Evolutionary conservation across 2,329 filamentous ascomycete species (phyloP).

Genomic region (Nemania sp.): DNA sequence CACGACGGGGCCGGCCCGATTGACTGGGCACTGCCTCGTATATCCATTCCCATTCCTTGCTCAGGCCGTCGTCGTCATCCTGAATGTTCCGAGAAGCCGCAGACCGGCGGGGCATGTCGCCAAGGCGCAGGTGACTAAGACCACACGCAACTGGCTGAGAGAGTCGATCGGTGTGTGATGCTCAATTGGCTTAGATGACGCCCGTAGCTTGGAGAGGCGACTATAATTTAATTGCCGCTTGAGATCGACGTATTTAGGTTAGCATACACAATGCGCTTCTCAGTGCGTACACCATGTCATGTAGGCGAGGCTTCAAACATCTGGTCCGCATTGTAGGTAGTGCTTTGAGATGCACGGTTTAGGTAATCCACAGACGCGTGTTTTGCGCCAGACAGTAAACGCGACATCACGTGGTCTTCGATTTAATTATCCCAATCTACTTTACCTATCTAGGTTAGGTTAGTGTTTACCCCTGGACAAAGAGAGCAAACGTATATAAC

Average conservation of each 20-base stretch:
- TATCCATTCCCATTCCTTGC: constrained; percentile 79
- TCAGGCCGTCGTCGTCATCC: constrained; percentile 89
- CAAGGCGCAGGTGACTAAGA: neutral
- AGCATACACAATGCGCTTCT: too few species aligned
- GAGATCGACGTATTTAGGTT: too few species aligned
- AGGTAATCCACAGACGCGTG: constrained; percentile 11
- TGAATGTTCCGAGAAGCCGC: constrained; percentile 67
- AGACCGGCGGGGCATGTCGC: constrained; percentile 23
- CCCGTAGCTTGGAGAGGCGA: neutral
- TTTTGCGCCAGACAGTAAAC: constrained; percentile 4
- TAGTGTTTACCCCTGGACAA: too few species aligned
- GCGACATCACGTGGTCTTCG: constrained; percentile 22
- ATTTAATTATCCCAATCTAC: neutral
- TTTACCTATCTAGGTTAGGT: neutral
- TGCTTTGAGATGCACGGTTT: too few species aligned
- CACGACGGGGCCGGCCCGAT: constrained; percentile 17
- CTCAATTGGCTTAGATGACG: too few species aligned
- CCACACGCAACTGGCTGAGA: neutral
- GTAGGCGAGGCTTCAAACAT: too few species aligned
- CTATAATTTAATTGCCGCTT: too few species aligned
- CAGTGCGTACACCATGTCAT: too few species aligned
- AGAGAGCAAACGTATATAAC: too few species aligned
- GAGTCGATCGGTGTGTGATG: neutral
- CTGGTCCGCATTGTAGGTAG: too few species aligned
- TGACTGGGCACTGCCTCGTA: constrained; percentile 50